phyloP scores from a whole-genome alignment of 2,329 filamentous ascomycete species.

The Colletotrichum ledebouriae region DNA sequence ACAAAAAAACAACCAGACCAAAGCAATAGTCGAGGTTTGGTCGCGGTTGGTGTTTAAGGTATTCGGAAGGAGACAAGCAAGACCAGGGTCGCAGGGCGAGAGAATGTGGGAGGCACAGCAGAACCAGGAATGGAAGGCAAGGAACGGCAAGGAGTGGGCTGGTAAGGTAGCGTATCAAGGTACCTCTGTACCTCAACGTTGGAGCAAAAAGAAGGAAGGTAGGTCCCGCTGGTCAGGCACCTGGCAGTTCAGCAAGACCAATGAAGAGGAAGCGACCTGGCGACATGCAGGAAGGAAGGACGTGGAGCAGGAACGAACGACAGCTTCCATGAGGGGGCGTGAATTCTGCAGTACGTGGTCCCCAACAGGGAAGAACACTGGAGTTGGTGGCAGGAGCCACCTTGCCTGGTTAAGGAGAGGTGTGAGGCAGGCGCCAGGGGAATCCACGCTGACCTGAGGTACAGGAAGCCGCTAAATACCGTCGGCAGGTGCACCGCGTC shows the following conservation, averaged over 20 bases:
- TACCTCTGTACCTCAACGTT: not conserved
- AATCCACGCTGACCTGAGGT: conserved; percentile 20
- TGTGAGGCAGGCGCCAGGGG: not conserved
- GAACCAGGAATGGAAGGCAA: conserved; percentile 19
- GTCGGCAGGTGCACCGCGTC: conserved; percentile 10
- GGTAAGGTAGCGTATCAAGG: not conserved
- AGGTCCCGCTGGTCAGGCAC: conserved; percentile 17
- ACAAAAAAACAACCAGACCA: not conserved
- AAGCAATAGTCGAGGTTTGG: conserved; percentile 20
- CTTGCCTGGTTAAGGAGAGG: not conserved
- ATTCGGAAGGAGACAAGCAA: conserved; percentile 40
- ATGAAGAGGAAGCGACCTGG: conserved; percentile 20
- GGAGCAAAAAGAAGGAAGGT: conserved; percentile 5
- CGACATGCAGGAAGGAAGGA: conserved; percentile 19
- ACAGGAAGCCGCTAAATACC: not conserved
- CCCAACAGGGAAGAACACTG: not conserved
- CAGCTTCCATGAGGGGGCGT: not conserved
- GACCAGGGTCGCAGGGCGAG: conserved; percentile 35
- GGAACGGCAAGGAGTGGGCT: conserved; percentile 33
- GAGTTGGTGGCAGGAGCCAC: not conserved
- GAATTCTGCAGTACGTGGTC: no score
- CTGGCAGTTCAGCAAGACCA: conserved; percentile 5
- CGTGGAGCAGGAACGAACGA: conserved; percentile 32
- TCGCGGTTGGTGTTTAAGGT: conserved; percentile 37
- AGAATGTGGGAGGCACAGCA: conserved; percentile 25